A percentile compares a stretch with the other conserved stretches of the same genome.
phyloP scores from a whole-genome alignment of 306 rosid species.

The Delonix regia region DNA sequence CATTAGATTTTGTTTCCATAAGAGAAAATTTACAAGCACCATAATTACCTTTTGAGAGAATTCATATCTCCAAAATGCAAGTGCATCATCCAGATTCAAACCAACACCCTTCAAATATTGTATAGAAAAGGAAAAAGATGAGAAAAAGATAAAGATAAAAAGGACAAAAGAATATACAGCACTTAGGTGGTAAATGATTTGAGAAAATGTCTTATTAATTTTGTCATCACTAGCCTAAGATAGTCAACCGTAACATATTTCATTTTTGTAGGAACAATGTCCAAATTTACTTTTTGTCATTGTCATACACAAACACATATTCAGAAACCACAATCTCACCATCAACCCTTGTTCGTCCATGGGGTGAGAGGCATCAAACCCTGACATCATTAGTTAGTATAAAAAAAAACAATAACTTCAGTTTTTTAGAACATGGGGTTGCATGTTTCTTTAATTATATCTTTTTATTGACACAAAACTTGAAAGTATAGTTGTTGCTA shows the following conservation, averaged over 20 bases:
- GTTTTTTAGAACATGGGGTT: neutral
- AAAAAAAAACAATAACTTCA: neutral
- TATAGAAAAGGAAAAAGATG: slow-evolving; percentile 26
- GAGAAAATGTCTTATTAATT: slow-evolving; percentile 23
- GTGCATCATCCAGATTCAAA: slow-evolving; percentile 90
- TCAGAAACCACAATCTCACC: slow-evolving; percentile 5
- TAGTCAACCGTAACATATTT: neutral
- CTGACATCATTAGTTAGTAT: slow-evolving; percentile 11
- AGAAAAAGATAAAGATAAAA: slow-evolving; percentile 10
- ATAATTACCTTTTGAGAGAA: slow-evolving; percentile 77
- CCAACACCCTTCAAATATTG: slow-evolving; percentile 76
- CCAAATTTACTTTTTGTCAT: slow-evolving; percentile 15
- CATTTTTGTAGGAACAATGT: neutral
- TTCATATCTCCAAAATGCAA: slow-evolving; percentile 94
- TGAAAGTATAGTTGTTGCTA: slow-evolving; percentile 2
- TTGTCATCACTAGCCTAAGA: slow-evolving; percentile 1
- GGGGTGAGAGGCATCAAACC: slow-evolving; percentile 19
- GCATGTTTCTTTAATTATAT: neutral
- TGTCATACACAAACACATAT: slow-evolving; percentile 12
- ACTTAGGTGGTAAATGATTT: slow-evolving; percentile 13
- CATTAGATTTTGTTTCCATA: neutral
- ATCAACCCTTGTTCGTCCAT: slow-evolving; percentile 10
- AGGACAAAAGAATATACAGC: neutral
- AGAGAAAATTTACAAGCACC: slow-evolving; percentile 22
- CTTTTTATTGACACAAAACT: slow-evolving; percentile 4